Percentiles rank a stretch among this genome's conserved stretches.
Evolutionary conservation across 176 grass and related monocot genomes (phyloP).

Genomic region (Thalia dealbata): DNA sequence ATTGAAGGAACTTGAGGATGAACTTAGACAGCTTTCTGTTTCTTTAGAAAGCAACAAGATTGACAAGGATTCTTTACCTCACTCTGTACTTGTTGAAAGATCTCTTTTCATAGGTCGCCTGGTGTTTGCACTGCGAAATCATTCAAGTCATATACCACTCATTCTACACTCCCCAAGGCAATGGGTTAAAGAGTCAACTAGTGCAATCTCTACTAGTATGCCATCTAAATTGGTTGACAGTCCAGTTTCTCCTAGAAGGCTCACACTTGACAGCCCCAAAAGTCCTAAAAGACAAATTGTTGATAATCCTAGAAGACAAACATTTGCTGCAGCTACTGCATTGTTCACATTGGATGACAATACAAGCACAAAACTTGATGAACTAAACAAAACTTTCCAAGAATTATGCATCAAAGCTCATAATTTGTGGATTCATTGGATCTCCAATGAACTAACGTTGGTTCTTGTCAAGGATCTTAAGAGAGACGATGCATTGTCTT

Average conservation of each 20-base stretch:
- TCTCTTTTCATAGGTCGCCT: conserved; percentile 84
- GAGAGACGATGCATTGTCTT: conserved; percentile 78
- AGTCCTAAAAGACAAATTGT: conserved; percentile 50
- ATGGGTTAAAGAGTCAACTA: conserved; percentile 61
- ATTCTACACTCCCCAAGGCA: conserved; percentile 80
- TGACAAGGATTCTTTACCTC: conserved; percentile 28
- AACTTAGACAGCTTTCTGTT: conserved; percentile 57
- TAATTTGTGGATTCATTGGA: conserved; percentile 75
- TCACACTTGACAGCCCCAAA: conserved; percentile 62
- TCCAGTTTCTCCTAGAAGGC: conserved; percentile 42
- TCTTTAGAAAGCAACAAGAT: conserved; percentile 36
- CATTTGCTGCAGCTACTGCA: conserved; percentile 67
- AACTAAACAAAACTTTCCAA: conserved; percentile 63
- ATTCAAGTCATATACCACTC: conserved; percentile 84
- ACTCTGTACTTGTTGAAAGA: conserved; percentile 66
- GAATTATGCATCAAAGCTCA: conserved; percentile 70
- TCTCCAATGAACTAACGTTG: conserved; percentile 58
- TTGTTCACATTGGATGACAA: conserved; percentile 72
- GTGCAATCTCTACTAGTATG: conserved; percentile 32
- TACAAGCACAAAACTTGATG: conserved; percentile 67
- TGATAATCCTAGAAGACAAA: conserved; percentile 65
- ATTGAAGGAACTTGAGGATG: conserved; percentile 65
- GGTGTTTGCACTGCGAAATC: conserved; percentile 78
- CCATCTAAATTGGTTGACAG: conserved; percentile 36
- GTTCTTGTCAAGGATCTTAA: conserved; percentile 72